A percentile compares a stretch with the other conserved stretches of the same genome.
These are phyloP conservation scores for Ramaria sp. DNA, from an alignment of 768 basidiomycete genomes.

Conservation along the genomic window DNA sequence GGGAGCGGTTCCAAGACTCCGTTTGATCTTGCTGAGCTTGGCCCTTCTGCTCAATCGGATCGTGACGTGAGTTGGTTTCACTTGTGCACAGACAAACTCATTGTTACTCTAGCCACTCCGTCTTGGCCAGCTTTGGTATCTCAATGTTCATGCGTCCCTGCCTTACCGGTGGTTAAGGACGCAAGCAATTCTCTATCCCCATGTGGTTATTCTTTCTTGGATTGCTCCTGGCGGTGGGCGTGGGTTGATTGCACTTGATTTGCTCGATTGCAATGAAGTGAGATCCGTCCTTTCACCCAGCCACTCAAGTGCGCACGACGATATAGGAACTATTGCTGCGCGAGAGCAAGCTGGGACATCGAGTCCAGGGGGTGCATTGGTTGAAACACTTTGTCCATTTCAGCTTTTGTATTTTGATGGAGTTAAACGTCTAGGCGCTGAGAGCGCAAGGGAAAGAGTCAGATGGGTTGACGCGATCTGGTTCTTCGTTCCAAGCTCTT, in stretches of 20 bases:
- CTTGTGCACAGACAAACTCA: background rate
- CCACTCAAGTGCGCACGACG: conserved; percentile 72
- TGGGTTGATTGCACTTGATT: conserved; percentile 77
- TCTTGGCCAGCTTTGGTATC: conserved; percentile 80
- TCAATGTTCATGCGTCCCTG: conserved; percentile 78
- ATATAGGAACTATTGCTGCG: conserved; percentile 81
- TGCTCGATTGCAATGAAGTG: conserved; percentile 79
- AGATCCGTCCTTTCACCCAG: conserved; percentile 72
- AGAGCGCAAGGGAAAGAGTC: conserved; percentile 75
- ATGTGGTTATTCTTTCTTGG: conserved; percentile 81
- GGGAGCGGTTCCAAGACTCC: conserved; percentile 30
- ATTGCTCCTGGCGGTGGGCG: conserved; percentile 71
- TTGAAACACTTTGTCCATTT: conserved; percentile 79
- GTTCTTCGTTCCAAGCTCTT: conserved; percentile 33
- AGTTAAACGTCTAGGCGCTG: conserved; percentile 79
- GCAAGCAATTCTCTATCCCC: conserved; percentile 73
- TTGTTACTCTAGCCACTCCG: conserved; percentile 55
- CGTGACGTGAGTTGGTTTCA: conserved; percentile 30
- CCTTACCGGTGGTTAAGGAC: conserved; percentile 76
- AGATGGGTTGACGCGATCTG: conserved; percentile 89
- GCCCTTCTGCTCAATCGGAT: conserved; percentile 28
- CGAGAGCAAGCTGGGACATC: conserved; percentile 34
- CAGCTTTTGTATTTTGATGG: conserved; percentile 87
- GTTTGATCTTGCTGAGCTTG: conserved; percentile 37
- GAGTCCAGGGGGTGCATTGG: conserved; percentile 29